Evolutionary conservation across 306 rosid genomes (phyloP), one percentile per base, ranked within the genome.

Genomic region (Trichosanthes truncata): DNA sequence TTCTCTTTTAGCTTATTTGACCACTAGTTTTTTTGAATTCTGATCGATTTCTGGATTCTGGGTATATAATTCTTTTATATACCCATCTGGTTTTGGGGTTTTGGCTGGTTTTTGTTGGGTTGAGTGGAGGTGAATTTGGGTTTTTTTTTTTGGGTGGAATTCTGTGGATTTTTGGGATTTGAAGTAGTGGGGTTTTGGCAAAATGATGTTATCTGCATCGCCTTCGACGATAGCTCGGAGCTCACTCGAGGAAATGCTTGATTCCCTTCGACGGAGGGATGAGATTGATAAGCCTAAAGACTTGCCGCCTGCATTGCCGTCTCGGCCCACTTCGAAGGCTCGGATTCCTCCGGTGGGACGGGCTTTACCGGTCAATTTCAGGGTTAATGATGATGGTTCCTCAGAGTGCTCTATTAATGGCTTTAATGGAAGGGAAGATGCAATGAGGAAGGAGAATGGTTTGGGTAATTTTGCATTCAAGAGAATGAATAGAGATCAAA

Each of bases 161-260:
- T 80, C 71, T 41, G 85, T 35, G 84, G 62, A 52, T 56, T 51
- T 65, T 55, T 84, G 55, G 84, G 23, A 59, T 86, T 73, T 72
- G 57, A 3, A 25, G 78, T 69, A 73, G 80, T 48, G 61, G 76
- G 72, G 29, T 82, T 36, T 51, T 41, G 77, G 65, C 56, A 74
- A 67, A 23, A 91, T 89, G 96, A 90, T 93, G 94, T 84, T 89
- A 59, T 85, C 97, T 20, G 72, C 90, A 66, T 82, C 98, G 43
- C 87, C 90, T 55, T 79, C 92, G 80, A 33, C 90, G 78, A 62
- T 89, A 65, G 85, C 87, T 69, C 90, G 94, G 84, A 96, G 99
- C 83, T 96, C 99, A 51, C 83, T 96, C 38, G 99, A 96, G 82
- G 98, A 91, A 86, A 96, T 96, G 99, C 88, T 96, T 51, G 99